Evolutionary conservation across 2,329 filamentous ascomycete genomes (phyloP), one percentile per base, ranked within the genome.

Genomic region (Penicillium sp.): DNA sequence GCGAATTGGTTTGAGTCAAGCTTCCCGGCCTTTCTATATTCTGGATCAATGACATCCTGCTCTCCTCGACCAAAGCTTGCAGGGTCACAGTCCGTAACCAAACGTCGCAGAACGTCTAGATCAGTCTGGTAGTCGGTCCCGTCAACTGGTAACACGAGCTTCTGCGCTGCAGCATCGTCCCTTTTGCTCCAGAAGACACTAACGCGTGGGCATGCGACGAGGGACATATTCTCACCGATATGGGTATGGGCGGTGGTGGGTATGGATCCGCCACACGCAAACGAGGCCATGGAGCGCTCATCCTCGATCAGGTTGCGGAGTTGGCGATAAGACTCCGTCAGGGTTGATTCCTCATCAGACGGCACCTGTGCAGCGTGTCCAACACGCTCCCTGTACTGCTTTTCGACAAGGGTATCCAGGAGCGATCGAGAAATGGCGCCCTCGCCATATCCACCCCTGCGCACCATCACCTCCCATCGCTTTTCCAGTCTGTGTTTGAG

Each of bases 21-120:
- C 68, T 85, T 83, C 1, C 72, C 70, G 0, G 85, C 86, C 61
- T 82, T 84, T 19, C 86, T 80, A 61, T 87, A 86, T 0, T 71
- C 70, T 58, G 84, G 80, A 61, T 88, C 84, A 2, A 81, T 70
- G 0, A 87, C 76, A 60, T 85, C 78, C 61, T 83, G 38, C 2
- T 76, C 75, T 0, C 75, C 75, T 6, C 67, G 64, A 0, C 84
- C 84, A 66, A 86, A 86, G 1, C 78, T 82, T 0, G 84, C 85
- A 0, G 83, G 82, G 46, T 69, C 61, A 60, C 76, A 79, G 29
- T 76, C 73, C 1, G 64, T 47, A 0, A 78, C 64, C 0, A 82
- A 66, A 5, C 66, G 59, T 1, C 65, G 56, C 17, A 64, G 53
- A 23, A 11, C 44, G 0, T 21, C 23, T n/a, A 54, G 23, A 2